A percentile compares a stretch with the other conserved stretches of the same genome.
Conservation (phyloP, 2,329 filamentous ascomycete genomes). For the Arthrobotrys iridis region DNA sequence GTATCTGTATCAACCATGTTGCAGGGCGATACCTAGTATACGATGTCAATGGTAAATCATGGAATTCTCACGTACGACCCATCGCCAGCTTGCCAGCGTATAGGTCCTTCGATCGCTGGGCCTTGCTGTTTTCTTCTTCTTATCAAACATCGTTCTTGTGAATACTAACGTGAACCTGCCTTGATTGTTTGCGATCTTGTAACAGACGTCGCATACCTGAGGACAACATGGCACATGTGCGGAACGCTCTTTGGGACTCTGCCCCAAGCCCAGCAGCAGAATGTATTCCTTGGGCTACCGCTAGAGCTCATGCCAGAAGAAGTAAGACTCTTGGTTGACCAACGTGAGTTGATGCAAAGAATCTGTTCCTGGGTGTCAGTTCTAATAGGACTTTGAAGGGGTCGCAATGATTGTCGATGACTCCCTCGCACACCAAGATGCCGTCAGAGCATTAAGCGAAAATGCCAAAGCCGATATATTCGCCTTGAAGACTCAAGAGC, state of each 20-base stretch:
- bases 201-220: constrained; percentile 35
- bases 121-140: not conserved
- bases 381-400: constrained; percentile 28
- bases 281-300: constrained; percentile 88
- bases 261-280: constrained; percentile 92
- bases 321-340: constrained; percentile 80
- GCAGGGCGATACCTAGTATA: constrained; percentile 87
- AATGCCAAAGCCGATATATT: constrained; percentile 32
- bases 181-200: not conserved
- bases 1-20: constrained; percentile 79
- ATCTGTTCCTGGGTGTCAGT: not conserved
- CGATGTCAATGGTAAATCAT: constrained; percentile 80
- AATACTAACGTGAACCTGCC: constrained; percentile 5
- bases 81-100: not conserved
- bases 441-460: constrained; percentile 26
- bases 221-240: constrained; percentile 82
- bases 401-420: constrained; percentile 38
- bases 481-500: constrained; percentile 28
- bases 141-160: not conserved
- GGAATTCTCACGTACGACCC: constrained; percentile 61
- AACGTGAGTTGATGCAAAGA: constrained; percentile 74
- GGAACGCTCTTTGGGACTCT: constrained; percentile 87
- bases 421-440: constrained; percentile 18
- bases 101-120: not conserved
- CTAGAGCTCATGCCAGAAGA: constrained; percentile 92